Evolutionary conservation across 306 rosid genomes (phyloP), one percentile per base, ranked within the genome.

Genomic region (Fagus sylvatica): DNA sequence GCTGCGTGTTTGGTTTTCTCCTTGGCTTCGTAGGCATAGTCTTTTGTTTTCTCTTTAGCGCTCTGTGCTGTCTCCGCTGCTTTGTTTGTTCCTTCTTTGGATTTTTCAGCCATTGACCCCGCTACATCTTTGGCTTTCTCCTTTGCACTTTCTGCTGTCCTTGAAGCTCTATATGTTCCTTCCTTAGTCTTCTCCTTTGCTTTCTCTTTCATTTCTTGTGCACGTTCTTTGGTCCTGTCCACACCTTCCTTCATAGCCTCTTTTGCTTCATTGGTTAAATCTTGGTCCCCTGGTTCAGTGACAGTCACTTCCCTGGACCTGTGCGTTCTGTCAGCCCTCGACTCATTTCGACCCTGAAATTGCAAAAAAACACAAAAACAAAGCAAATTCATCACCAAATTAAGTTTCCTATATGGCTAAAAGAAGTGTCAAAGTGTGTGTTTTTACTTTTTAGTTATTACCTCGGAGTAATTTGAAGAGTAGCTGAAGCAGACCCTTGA

Each of bases 401-500:
- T 32, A 65, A 65, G 32, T 11, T 57, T 37, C 16, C 39, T 1
- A 0, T 13, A 61, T 11, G 41, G 69, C 16, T 46, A n/a, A 62
- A 62, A 34, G 7, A 61, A 13, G 5, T 13, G 33, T 10, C 37
- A 28, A 57, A 10, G 36, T 13, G 2, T 62, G 69, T 6, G 48
- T 17, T 34, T 61, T 65, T 5, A 13, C 10, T 46, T 55, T 36
- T n/a, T n/a, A n/a, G n/a, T n/a, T n/a, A n/a, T 49, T 78, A 93
- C 98, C 49, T 82, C 60, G 17, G 90, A 76, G 19, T 78, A 65
- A 79, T 88, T 88, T 48, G 92, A 85, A 33, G 89, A 82, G 4
- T 87, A 67, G 59, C 71, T 72, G 71, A 88, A 81, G 88, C 86
- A 80, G 74, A 91, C 80, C 48, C 90, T 83, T 3, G 93, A 84